These are phyloP conservation scores for Salvia sclarea DNA, from an alignment of 305 asterid species.

Conservation along the genomic window DNA sequence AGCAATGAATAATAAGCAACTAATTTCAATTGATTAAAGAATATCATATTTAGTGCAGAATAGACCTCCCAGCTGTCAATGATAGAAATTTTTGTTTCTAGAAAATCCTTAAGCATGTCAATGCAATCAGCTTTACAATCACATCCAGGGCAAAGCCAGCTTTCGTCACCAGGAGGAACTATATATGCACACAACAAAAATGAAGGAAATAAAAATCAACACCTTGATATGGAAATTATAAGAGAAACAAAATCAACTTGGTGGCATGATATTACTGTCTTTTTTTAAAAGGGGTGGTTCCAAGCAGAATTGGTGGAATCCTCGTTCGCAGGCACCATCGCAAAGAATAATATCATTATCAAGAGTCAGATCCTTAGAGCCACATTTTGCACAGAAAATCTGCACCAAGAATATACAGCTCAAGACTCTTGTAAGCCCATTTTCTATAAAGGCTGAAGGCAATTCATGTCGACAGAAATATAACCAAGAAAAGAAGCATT, in stretches of 20 bases:
- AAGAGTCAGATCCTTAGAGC: constrained; percentile 72
- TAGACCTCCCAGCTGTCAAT: constrained; percentile 93
- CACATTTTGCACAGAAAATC: constrained; percentile 99
- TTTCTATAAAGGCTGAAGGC: constrained; percentile 17
- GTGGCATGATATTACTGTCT: constrained; percentile 58
- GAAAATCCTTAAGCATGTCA: constrained; percentile 77
- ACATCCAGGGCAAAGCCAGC: constrained; percentile 99
- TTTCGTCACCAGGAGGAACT: constrained; percentile 98
- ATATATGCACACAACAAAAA: constrained; percentile 28
- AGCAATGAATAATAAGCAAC: constrained; percentile 40
- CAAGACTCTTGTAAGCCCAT: constrained; percentile 27
- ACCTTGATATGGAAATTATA: constrained; percentile 20
- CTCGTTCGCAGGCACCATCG: constrained; percentile 97
- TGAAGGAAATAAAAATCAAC: constrained; percentile 23
- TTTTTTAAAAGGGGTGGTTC: constrained; percentile 86
- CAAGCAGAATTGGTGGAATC: constrained; percentile 94
- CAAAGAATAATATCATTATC: constrained; percentile 94
- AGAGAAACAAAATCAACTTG: constrained; percentile 28
- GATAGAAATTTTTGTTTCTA: constrained; percentile 56
- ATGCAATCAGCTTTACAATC: constrained; percentile 94
- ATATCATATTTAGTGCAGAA: constrained; percentile 28
- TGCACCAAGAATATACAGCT: constrained; percentile 42
- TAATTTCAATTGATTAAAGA: constrained; percentile 19
- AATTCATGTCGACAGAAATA: constrained; percentile 7
- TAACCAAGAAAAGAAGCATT: constrained; percentile 15